phyloP scores from a whole-genome alignment of 1,284 basidiomycete genomes.

The Pulveroboletus ridleyi region DNA sequence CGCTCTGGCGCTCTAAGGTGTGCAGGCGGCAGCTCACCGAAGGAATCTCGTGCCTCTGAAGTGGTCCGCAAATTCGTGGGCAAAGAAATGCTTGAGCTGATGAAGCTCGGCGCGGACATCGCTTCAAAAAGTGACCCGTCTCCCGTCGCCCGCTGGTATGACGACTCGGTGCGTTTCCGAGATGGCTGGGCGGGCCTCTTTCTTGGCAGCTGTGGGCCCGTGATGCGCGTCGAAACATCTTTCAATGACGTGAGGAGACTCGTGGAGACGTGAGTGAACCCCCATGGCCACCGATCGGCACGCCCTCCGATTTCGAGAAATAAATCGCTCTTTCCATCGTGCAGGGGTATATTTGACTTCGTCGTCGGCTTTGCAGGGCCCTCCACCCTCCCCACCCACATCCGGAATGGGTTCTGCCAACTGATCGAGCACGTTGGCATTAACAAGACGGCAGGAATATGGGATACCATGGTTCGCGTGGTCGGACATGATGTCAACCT shows the following conservation, averaged over 20 bases:
- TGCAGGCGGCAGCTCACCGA: no score
- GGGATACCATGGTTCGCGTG: background rate
- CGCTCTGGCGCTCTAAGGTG: no score
- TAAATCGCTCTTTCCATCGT: background rate
- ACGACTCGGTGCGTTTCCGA: no score
- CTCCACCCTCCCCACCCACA: background rate
- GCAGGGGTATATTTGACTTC: conserved; percentile 5
- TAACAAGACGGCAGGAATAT: conserved; percentile 2
- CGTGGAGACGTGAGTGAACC: background rate
- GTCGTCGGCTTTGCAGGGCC: background rate
- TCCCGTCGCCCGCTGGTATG: no score
- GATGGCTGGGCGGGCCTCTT: no score
- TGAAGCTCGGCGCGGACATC: no score
- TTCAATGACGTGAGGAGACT: background rate
- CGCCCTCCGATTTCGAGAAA: background rate
- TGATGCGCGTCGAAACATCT: no score
- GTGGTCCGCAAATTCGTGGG: no score
- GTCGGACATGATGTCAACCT: background rate
- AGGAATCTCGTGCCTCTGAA: no score
- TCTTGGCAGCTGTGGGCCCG: no score
- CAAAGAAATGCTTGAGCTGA: no score
- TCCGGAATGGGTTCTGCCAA: background rate
- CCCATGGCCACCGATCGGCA: background rate
- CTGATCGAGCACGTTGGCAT: background rate
- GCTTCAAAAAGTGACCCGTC: no score